Evolutionary conservation across 768 basidiomycete species (phyloP).

Genomic region (Russula abietina): DNA sequence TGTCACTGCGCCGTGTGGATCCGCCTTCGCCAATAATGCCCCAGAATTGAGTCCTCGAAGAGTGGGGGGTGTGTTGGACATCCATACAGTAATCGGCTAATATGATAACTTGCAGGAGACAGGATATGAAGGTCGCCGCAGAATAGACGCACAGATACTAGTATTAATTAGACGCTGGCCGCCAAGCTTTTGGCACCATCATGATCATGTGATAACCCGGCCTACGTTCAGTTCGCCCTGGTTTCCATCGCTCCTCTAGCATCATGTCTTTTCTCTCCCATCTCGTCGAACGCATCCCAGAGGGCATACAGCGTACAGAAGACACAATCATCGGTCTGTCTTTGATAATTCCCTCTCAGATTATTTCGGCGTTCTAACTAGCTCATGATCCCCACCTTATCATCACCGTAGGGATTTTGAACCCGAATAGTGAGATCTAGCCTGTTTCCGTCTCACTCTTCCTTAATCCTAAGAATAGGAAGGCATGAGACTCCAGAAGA

Average conservation of each 20-base stretch:
- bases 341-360: neutral
- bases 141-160: neutral
- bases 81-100: neutral
- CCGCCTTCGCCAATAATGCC: neutral
- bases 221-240: too few species aligned
- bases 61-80: neutral
- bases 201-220: too few species aligned
- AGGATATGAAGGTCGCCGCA: neutral
- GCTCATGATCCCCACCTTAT: too few species aligned
- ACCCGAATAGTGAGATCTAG: conserved; percentile 23
- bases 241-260: too few species aligned
- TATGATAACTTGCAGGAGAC: neutral
- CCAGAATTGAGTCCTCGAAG: neutral
- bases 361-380: neutral
- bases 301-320: conserved; percentile 26
- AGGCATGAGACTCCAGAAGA: conserved; percentile 77
- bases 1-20: neutral
- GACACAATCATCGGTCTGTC: conserved; percentile 24
- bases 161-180: neutral
- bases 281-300: conserved; percentile 24
- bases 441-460: neutral
- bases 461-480: conserved; percentile 28
- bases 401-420: conserved; percentile 17
- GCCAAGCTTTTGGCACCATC: too few species aligned
- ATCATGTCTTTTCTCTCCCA: conserved; percentile 17